Base-by-base conservation (phyloP, 163 green algal species). In the Chlamydomonas reinhardtii region DNA sequence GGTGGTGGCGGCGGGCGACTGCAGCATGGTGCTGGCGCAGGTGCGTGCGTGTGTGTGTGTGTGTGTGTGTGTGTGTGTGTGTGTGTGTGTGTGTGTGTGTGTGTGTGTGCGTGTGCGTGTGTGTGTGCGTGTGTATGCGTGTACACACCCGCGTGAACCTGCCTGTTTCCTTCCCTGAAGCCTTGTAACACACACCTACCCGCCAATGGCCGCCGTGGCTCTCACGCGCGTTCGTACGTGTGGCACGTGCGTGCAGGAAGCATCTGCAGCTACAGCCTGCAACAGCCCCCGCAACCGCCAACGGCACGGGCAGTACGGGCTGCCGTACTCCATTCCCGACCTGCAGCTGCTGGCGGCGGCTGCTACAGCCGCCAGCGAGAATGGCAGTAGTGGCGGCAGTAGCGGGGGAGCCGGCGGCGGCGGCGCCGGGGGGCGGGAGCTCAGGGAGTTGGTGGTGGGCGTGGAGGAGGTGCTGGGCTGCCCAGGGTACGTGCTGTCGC, bases 381-480 rank as follows among this genome's bases (percentile, higher is more conserved):
- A 89, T 37, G 65, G 52, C 29, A 19, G 12, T 14, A 19, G 48
- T 11, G 43, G 43, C 43, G 43, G 8, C 43, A 11, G 8, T 11
- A 54, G 43, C 43, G 43, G 43, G 8, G 43, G 43, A n/a, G 43
- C 43, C 43, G 43, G 43, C 43, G 43, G 43, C 48, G 48, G 12
- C 48, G 48, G 12, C 9, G 14, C 11, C 48, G 48, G 48, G 11
- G 48, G 48, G 48, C 20, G 31, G 9, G 72, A 70, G 1, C 1
- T 90, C 0, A 65, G 59, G 24, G 85, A 77, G 27, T 54, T 94
- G 0, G 61, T 79, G 16, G 20, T 72, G 22, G 87, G 71, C 0
- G 70, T 94, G 2, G 81, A 91, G 70, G 76, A 82, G 35, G 77
- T 92, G 2, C 89, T 94, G 34, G 72, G 73, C 12, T 92, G 54